These are phyloP conservation scores for Fusarium incarnatum DNA, from an alignment of 2,329 filamentous ascomycete genomes.

Conservation along the genomic window DNA sequence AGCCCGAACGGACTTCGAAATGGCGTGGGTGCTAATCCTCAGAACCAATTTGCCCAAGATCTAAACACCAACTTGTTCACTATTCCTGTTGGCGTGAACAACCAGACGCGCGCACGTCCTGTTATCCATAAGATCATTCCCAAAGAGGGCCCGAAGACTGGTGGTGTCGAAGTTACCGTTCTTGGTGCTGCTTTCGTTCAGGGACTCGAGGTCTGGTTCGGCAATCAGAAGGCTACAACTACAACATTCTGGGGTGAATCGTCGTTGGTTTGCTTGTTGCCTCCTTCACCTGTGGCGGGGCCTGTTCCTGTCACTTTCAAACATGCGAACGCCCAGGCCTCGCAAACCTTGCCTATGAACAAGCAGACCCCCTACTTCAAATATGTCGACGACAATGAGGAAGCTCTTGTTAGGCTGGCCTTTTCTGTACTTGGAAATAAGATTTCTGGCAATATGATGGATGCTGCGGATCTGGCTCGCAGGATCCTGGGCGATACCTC, in stretches of 20 bases:
- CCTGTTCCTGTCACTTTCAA: slow-evolving; percentile 78
- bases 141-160: slow-evolving; percentile 81
- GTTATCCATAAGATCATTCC: slow-evolving; percentile 88
- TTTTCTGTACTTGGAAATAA: slow-evolving; percentile 73
- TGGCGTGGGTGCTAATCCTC: slow-evolving; percentile 56
- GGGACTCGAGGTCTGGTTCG: slow-evolving; percentile 86
- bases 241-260: slow-evolving; percentile 85
- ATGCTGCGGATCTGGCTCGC: slow-evolving; percentile 71
- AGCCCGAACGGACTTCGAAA: slow-evolving; percentile 72
- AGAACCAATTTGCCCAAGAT: slow-evolving; percentile 60
- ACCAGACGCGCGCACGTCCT: slow-evolving; percentile 60
- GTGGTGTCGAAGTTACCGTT: slow-evolving; percentile 88
- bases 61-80: slow-evolving; percentile 63
- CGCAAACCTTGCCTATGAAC: slow-evolving; percentile 51
- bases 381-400: slow-evolving; percentile 78
- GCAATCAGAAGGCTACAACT: slow-evolving; percentile 71
- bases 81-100: slow-evolving; percentile 59
- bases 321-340: slow-evolving; percentile 58
- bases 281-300: slow-evolving; percentile 75
- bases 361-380: slow-evolving; percentile 70
- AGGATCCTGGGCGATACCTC: slow-evolving; percentile 66
- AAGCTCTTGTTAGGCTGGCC: slow-evolving; percentile 75
- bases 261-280: slow-evolving; percentile 82
- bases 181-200: slow-evolving; percentile 83
- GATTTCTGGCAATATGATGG: slow-evolving; percentile 71